Evolutionary conservation across 305 asterid genomes (phyloP).

Genomic region (Galium porrigens): DNA sequence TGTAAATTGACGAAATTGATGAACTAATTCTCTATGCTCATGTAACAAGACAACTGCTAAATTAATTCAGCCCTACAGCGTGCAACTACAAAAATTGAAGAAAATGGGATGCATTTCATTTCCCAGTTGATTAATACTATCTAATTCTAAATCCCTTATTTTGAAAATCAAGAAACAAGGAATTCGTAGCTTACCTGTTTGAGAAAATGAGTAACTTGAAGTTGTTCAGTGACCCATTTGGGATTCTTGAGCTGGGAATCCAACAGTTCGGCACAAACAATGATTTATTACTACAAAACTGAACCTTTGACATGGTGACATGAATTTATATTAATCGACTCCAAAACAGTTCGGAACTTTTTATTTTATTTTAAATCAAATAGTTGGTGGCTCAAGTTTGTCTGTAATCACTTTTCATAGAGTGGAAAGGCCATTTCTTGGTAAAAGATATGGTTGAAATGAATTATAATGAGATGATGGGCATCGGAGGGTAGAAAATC

Average conservation of each 20-base stretch:
- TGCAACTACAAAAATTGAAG: neutral
- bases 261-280: slow-evolving; percentile 1
- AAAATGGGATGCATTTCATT: neutral
- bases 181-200: slow-evolving; percentile 29
- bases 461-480: neutral
- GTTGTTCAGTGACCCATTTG: slow-evolving; percentile 24
- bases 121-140: neutral
- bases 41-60: neutral
- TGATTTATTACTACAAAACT: slow-evolving; percentile 9
- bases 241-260: slow-evolving; percentile 15
- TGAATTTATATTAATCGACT: neutral
- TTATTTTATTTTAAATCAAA: too few relatives aligned
- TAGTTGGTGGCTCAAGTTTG: neutral
- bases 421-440: neutral
- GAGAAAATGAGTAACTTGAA: slow-evolving; percentile 17
- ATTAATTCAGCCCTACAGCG: neutral
- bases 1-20: neutral
- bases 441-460: neutral
- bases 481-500: too few relatives aligned
- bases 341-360: too few relatives aligned
- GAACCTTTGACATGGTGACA: neutral
- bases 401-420: too few relatives aligned
- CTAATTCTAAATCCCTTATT: too few relatives aligned
- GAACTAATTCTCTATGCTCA: neutral
- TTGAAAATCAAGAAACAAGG: neutral